These are phyloP conservation scores for Mollisiaceae sp. DNA, from an alignment of 2,329 filamentous ascomycete genomes.

Conservation along the genomic window DNA sequence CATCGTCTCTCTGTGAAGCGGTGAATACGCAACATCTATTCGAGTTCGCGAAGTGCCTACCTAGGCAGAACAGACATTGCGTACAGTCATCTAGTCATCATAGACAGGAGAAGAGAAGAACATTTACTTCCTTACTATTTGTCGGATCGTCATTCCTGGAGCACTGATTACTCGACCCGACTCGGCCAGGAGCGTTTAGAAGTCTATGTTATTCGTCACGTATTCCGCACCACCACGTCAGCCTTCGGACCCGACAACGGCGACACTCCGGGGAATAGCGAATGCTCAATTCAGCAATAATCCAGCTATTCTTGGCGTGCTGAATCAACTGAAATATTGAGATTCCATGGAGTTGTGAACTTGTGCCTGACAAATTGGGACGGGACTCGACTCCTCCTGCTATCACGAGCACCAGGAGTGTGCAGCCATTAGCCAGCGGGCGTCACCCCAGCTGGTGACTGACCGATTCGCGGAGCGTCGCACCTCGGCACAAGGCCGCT, in stretches of 20 bases:
- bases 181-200: neutral
- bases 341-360: too few species aligned
- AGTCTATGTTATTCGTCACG: neutral
- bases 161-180: neutral
- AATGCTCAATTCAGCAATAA: neutral
- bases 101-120: too few species aligned
- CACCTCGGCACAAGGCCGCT: neutral
- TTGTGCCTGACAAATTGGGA: too few species aligned
- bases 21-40: too few species aligned
- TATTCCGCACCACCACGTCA: neutral
- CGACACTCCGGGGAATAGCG: neutral
- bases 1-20: too few species aligned
- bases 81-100: too few species aligned
- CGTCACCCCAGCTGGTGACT: neutral
- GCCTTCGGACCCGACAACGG: neutral
- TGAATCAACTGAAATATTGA: neutral
- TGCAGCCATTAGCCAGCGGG: neutral
- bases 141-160: too few species aligned
- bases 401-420: too few species aligned
- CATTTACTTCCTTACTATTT: too few species aligned
- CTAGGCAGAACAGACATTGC: too few species aligned
- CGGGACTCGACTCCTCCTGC: too few species aligned
- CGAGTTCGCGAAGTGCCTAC: too few species aligned
- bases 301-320: conserved; percentile 2
- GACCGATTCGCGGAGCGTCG: neutral